phyloP scores from a whole-genome alignment of 768 basidiomycete species.

The Fomitopsis pulvina region DNA sequence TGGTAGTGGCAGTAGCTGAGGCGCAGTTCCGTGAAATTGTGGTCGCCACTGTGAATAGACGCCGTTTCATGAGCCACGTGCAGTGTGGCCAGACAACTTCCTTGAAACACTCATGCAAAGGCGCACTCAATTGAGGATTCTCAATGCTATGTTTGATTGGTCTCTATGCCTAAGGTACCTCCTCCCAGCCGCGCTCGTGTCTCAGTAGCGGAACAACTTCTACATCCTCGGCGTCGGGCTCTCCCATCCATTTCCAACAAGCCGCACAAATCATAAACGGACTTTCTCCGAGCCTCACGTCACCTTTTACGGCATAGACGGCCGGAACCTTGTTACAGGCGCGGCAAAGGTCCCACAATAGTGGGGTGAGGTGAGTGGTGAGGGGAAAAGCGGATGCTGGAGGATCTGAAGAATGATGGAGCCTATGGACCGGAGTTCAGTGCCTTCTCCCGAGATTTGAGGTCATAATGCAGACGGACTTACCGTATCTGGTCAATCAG shows the following conservation, averaged over 20 bases:
- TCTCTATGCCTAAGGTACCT: too few relatives aligned
- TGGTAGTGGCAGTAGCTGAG: too few relatives aligned
- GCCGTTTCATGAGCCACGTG: too few relatives aligned
- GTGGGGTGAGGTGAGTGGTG: slow-evolving; percentile 57
- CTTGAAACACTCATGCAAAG: too few relatives aligned
- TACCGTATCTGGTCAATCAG: slow-evolving; percentile 71
- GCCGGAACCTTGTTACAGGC: slow-evolving; percentile 69
- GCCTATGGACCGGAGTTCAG: slow-evolving; percentile 30
- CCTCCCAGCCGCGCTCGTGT: slow-evolving; percentile 35
- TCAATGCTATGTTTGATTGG: too few relatives aligned
- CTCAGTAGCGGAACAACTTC: slow-evolving; percentile 47
- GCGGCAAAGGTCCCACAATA: slow-evolving; percentile 56
- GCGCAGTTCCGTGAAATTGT: too few relatives aligned
- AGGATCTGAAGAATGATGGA: slow-evolving; percentile 53
- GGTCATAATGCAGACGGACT: slow-evolving; percentile 7
- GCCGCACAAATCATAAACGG: slow-evolving; percentile 67
- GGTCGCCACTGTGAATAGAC: too few relatives aligned
- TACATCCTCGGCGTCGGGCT: slow-evolving; percentile 35
- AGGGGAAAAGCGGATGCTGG: slow-evolving; percentile 55
- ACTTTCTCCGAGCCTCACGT: slow-evolving; percentile 70
- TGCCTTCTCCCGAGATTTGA: not conserved
- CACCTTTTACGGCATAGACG: slow-evolving; percentile 57
- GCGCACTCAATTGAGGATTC: too few relatives aligned
- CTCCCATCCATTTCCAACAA: slow-evolving; percentile 71
- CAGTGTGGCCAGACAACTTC: too few relatives aligned